Percentiles rank a stretch among this genome's conserved stretches.
phyloP scores from a whole-genome alignment of 352 stramenopile species.

The Phytophthora kernoviae region DNA sequence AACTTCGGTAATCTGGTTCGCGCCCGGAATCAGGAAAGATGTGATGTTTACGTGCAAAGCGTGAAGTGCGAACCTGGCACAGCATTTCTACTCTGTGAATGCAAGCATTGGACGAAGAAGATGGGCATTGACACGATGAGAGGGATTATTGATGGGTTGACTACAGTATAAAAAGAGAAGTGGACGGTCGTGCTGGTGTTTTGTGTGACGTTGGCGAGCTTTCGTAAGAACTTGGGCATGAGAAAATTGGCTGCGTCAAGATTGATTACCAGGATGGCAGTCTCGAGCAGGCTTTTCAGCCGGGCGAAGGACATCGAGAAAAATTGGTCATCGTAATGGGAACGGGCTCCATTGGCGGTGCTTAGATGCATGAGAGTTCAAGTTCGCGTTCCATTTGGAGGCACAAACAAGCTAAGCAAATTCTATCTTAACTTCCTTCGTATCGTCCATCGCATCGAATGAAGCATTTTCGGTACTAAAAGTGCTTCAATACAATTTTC shows the following conservation, averaged over 20 bases:
- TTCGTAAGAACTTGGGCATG: not conserved
- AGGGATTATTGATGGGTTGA: constrained; percentile 3
- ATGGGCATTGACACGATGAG: not conserved
- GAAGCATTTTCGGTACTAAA: too few species aligned
- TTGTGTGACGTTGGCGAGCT: not conserved
- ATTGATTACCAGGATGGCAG: not conserved
- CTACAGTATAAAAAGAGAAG: not conserved
- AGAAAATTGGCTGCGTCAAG: constrained; percentile 2
- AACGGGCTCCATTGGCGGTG: not conserved
- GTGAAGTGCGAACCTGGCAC: not conserved
- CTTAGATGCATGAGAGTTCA: too few species aligned
- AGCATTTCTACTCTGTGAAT: constrained; percentile 2
- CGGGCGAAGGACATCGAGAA: not conserved
- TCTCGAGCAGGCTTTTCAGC: not conserved
- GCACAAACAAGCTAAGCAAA: too few species aligned
- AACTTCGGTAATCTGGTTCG: constrained; percentile 15
- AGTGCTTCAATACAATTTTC: too few species aligned
- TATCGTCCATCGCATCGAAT: too few species aligned
- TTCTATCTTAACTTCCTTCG: too few species aligned
- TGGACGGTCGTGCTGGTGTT: not conserved
- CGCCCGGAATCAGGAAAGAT: not conserved
- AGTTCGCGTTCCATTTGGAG: too few species aligned
- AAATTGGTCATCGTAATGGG: constrained; percentile 1
- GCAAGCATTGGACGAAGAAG: constrained; percentile 1
- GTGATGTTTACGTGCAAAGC: constrained; percentile 2